Conservation (phyloP, 2,329 filamentous ascomycete genomes). For the Cadophora gregata region DNA sequence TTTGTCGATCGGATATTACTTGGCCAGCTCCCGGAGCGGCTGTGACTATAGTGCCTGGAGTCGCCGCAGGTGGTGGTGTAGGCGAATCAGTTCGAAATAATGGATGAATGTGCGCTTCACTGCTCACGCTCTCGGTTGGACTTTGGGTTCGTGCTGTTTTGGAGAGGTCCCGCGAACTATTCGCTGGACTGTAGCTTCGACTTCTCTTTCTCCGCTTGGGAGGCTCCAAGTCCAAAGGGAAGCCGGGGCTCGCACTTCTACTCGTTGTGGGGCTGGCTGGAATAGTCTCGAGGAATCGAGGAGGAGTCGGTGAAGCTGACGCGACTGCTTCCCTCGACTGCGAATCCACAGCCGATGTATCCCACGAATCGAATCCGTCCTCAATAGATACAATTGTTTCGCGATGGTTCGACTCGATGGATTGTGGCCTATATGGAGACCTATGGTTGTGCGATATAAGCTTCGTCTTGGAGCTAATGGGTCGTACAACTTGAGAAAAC, state of each 20-base stretch:
- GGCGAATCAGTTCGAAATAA: conserved; percentile 78
- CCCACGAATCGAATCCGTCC: conserved; percentile 79
- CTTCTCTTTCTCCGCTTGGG: conserved; percentile 46
- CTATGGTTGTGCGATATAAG: conserved; percentile 54
- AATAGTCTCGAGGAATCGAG: conserved; percentile 70
- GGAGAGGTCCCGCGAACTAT: conserved; percentile 31
- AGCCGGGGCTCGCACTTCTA: conserved; percentile 68
- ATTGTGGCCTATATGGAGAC: conserved; percentile 50
- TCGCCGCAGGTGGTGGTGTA: conserved; percentile 67
- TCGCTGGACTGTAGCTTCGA: conserved; percentile 43
- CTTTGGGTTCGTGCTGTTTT: conserved; percentile 28
- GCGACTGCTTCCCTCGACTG: conserved; percentile 64
- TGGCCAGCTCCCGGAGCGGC: conserved; percentile 73
- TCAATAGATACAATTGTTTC: conserved; percentile 44
- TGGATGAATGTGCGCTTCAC: conserved; percentile 77
- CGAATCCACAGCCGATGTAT: conserved; percentile 70
- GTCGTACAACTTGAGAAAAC: conserved; percentile 56
- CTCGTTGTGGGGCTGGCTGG: conserved; percentile 69
- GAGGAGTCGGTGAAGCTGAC: conserved; percentile 46
- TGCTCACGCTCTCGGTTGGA: conserved; percentile 48
- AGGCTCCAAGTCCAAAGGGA: conserved; percentile 61
- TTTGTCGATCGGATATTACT: conserved; percentile 61
- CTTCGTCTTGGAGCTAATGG: conserved; percentile 62
- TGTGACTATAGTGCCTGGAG: conserved; percentile 72
- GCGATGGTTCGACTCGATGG: conserved; percentile 52